Evolutionary conservation across 305 asterid genomes (phyloP).

Genomic region (Rubia tinctorum): DNA sequence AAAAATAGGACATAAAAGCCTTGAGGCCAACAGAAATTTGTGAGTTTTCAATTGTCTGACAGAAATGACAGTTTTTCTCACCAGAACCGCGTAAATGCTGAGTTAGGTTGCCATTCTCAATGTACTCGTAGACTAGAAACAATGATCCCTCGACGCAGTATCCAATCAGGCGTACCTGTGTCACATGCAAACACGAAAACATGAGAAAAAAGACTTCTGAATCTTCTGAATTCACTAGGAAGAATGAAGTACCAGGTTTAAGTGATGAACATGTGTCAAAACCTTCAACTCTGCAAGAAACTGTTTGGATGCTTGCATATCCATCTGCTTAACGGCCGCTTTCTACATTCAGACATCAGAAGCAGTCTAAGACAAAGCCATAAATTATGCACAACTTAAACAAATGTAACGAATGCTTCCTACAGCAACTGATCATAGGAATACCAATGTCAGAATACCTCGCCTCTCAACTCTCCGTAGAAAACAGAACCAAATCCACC

Average conservation of each 20-base stretch:
- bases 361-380: conserved; percentile 6
- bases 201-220: neutral
- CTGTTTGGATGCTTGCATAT: conserved; percentile 88
- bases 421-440: too few relatives aligned
- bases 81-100: conserved; percentile 79
- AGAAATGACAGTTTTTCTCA: conserved; percentile 18
- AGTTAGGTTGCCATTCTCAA: conserved; percentile 80
- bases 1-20: neutral
- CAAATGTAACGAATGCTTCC: too few relatives aligned
- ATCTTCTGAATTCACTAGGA: conserved; percentile 9
- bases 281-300: conserved; percentile 81
- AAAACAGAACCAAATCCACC: conserved; percentile 87
- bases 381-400: neutral
- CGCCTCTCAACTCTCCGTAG: conserved; percentile 72
- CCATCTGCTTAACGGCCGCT: conserved; percentile 89
- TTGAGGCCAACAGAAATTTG: neutral
- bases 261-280: conserved; percentile 85
- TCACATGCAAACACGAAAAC: neutral
- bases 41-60: neutral
- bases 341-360: conserved; percentile 35
- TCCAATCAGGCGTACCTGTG: conserved; percentile 80
- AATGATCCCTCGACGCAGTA: conserved; percentile 72
- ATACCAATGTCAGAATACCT: conserved; percentile 34
- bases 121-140: conserved; percentile 76
- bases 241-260: conserved; percentile 61